phyloP scores from a whole-genome alignment of 345 rosid species.

The Xanthoceras sorbifolium region DNA sequence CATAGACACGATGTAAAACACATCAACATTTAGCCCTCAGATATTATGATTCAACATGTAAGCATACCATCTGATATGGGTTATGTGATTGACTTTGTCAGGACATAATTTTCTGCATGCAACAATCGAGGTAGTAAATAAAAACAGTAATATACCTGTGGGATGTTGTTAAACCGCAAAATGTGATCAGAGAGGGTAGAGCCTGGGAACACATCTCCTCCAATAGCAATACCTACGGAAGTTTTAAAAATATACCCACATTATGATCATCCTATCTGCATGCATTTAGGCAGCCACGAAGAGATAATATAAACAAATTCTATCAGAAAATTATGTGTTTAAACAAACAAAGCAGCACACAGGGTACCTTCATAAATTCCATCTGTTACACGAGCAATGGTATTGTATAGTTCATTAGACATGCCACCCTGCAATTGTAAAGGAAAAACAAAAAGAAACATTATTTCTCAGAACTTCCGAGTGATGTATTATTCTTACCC shows the following conservation, averaged over 20 bases:
- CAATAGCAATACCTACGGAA: constrained; percentile 84
- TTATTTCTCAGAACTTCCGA: constrained; percentile 15
- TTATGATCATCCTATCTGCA: constrained; percentile 11
- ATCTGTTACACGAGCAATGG: constrained; percentile 92
- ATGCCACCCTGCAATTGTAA: constrained; percentile 78
- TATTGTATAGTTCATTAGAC: constrained; percentile 95
- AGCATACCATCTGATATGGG: background rate
- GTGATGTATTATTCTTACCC: background rate
- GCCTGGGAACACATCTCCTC: constrained; percentile 98
- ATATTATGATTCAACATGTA: background rate
- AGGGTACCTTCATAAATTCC: constrained; percentile 87
- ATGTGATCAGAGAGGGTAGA: constrained; percentile 93
- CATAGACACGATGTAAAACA: background rate
- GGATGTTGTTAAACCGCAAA: constrained; percentile 92
- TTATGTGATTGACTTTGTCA: background rate
- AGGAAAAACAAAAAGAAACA: background rate
- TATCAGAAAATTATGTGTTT: background rate
- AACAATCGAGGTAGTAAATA: background rate
- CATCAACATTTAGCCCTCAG: background rate
- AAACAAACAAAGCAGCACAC: background rate
- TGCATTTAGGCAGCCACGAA: background rate
- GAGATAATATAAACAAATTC: background rate
- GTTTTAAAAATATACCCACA: constrained; percentile 29
- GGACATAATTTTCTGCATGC: background rate
- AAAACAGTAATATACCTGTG: constrained; percentile 57